Percentiles rank a stretch among this genome's conserved stretches.
phyloP scores from a whole-genome alignment of 2,329 filamentous ascomycete genomes.

The Verticillium longisporum region DNA sequence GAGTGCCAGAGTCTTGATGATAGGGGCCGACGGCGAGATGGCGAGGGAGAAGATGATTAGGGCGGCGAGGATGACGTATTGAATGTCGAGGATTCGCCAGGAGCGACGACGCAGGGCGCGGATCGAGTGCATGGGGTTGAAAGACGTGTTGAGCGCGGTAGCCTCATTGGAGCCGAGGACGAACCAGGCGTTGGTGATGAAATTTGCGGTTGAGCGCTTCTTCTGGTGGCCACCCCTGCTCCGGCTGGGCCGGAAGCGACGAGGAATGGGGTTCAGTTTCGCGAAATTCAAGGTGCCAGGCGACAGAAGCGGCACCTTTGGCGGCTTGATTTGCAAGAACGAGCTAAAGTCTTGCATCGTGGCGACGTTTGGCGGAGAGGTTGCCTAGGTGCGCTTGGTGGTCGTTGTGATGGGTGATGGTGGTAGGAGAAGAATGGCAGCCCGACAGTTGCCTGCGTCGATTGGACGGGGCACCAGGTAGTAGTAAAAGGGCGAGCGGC shows the following conservation, averaged over 20 bases:
- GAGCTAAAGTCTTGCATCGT: conserved; percentile 30
- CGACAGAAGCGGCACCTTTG: conserved; percentile 29
- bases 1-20: conserved; percentile 69
- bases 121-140: conserved; percentile 72
- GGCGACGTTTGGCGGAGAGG: not conserved
- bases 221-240: conserved; percentile 28
- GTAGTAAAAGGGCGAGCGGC: not conserved
- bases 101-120: conserved; percentile 67
- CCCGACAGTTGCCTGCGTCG: not conserved
- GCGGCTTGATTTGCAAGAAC: conserved; percentile 30
- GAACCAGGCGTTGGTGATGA: not conserved
- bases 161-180: conserved; percentile 49
- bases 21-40: conserved; percentile 73
- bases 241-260: conserved; percentile 30
- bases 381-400: not conserved
- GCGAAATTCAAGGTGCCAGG: conserved; percentile 33
- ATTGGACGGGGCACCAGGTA: not conserved
- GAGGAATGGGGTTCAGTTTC: conserved; percentile 33
- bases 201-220: conserved; percentile 22
- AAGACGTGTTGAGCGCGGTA: conserved; percentile 71
- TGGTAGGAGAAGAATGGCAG: not conserved
- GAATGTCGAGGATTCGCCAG: conserved; percentile 78
- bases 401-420: not conserved
- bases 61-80: conserved; percentile 70
- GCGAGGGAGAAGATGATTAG: conserved; percentile 76